Conservation (phyloP, 306 rosid species). For the Sindora glabra region DNA sequence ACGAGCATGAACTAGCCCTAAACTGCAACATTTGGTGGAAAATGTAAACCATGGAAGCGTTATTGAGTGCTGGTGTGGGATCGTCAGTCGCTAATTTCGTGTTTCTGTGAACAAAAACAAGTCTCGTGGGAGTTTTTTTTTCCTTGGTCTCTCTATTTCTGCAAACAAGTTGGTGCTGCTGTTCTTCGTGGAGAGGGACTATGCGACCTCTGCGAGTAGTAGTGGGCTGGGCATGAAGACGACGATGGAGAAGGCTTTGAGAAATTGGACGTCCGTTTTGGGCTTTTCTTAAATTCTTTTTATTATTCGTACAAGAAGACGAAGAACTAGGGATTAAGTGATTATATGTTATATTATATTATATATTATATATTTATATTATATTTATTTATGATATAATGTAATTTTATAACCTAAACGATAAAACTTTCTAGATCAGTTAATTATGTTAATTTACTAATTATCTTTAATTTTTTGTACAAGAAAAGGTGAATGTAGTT, state of each 20-base stretch:
- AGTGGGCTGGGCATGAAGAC: slow-evolving; percentile 88
- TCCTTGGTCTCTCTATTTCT: slow-evolving; percentile 13
- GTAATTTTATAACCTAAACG: too few relatives aligned
- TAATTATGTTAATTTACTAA: too few relatives aligned
- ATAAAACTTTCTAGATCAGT: too few relatives aligned
- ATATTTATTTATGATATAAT: too few relatives aligned
- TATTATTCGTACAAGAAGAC: not conserved
- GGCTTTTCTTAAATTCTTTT: too few relatives aligned
- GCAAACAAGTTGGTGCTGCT: slow-evolving; percentile 31
- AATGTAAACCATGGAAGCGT: slow-evolving; percentile 64
- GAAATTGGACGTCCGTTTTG: slow-evolving; percentile 56
- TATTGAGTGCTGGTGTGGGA: slow-evolving; percentile 11
- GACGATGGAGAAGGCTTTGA: slow-evolving; percentile 59
- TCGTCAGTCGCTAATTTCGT: slow-evolving; percentile 31
- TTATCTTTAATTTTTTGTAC: too few relatives aligned
- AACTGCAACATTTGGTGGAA: slow-evolving; percentile 25
- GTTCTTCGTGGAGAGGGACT: slow-evolving; percentile 43
- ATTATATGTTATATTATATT: too few relatives aligned
- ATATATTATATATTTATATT: too few relatives aligned
- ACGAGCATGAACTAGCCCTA: slow-evolving; percentile 42
- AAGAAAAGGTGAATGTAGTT: too few relatives aligned
- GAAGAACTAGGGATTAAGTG: too few relatives aligned
- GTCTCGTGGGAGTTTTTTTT: slow-evolving; percentile 10
- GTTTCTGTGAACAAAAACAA: not conserved
- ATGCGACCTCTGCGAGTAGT: slow-evolving; percentile 81